Evolutionary conservation across 192 early-diverging fungal genomes (phyloP).

Genomic region (Backusella liffmaniae): DNA sequence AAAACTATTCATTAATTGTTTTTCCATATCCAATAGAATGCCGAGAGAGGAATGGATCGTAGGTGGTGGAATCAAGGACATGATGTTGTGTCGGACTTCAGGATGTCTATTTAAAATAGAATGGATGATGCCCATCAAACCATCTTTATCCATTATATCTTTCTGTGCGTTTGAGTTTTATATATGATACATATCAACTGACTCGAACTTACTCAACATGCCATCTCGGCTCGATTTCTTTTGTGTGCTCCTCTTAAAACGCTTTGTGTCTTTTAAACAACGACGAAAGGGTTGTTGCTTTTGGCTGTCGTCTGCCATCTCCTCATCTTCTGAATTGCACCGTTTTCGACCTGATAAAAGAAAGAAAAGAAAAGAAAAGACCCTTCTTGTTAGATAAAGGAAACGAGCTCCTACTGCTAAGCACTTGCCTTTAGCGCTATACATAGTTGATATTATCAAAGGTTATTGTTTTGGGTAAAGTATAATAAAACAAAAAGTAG

Average conservation of each 20-base stretch:
- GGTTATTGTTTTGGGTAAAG: background rate
- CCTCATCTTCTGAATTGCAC: conserved; percentile 35
- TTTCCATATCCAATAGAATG: conserved; percentile 67
- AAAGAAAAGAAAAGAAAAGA: too few species aligned
- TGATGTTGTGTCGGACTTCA: conserved; percentile 61
- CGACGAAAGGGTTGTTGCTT: background rate
- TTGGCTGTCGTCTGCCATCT: conserved; percentile 23
- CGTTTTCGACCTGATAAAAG: conserved; percentile 24
- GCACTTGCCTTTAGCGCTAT: background rate
- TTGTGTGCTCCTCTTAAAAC: background rate
- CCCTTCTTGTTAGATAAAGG: background rate
- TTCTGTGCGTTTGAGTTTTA: background rate
- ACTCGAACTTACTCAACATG: background rate
- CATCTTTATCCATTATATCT: conserved; percentile 63
- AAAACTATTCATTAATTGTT: conserved; percentile 71
- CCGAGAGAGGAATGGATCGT: conserved; percentile 72
- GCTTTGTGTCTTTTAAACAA: background rate
- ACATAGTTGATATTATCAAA: background rate
- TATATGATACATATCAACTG: background rate
- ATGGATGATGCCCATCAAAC: conserved; percentile 70
- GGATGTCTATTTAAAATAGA: conserved; percentile 73
- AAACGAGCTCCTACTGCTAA: background rate
- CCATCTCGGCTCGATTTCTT: background rate
- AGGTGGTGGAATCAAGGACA: conserved; percentile 80
- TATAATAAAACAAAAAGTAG: background rate